phyloP scores from a whole-genome alignment of 148 eudicot species.

The Camellia lanceoleosa region DNA sequence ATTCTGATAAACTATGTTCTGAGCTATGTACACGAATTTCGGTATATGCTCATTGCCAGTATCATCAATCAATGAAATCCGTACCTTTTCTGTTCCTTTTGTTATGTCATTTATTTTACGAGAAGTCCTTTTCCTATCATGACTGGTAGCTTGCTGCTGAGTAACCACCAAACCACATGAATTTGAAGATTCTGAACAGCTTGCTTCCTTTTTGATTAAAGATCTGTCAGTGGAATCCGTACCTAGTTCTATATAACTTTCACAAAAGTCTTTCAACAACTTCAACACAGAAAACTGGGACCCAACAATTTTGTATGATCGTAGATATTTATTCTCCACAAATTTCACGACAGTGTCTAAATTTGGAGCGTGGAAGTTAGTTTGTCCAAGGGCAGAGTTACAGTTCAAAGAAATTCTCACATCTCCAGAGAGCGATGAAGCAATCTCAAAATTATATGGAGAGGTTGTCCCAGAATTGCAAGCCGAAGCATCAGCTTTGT shows the following conservation, averaged over 20 bases:
- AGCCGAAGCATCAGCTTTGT: constrained; percentile 16
- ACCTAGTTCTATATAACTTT: constrained; percentile 25
- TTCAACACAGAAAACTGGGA: constrained; percentile 28
- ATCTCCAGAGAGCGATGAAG: constrained; percentile 38
- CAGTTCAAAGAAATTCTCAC: constrained; percentile 32
- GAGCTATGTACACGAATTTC: constrained; percentile 43
- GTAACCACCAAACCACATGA: constrained; percentile 10
- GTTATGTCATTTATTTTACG: constrained; percentile 43
- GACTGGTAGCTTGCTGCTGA: constrained; percentile 15
- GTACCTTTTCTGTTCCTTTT: constrained; percentile 50
- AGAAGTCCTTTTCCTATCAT: background rate
- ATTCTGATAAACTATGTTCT: constrained; percentile 50
- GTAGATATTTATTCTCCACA: constrained; percentile 40
- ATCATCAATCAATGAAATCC: constrained; percentile 47
- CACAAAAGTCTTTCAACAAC: constrained; percentile 37
- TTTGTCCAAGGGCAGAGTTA: constrained; percentile 17
- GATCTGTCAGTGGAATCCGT: constrained; percentile 14
- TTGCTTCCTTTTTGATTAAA: constrained; percentile 20
- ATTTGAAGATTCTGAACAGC: constrained; percentile 12
- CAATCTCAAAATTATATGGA: constrained; percentile 32
- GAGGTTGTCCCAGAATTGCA: constrained; percentile 17
- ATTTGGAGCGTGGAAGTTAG: constrained; percentile 19
- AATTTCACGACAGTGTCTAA: constrained; percentile 33
- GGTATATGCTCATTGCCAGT: constrained; percentile 31
- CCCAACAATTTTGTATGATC: constrained; percentile 26